A percentile compares a stretch with the other conserved stretches of the same genome.
phyloP scores from a whole-genome alignment of 2,329 filamentous ascomycete genomes.

The Neodidymelliopsis sp. region DNA sequence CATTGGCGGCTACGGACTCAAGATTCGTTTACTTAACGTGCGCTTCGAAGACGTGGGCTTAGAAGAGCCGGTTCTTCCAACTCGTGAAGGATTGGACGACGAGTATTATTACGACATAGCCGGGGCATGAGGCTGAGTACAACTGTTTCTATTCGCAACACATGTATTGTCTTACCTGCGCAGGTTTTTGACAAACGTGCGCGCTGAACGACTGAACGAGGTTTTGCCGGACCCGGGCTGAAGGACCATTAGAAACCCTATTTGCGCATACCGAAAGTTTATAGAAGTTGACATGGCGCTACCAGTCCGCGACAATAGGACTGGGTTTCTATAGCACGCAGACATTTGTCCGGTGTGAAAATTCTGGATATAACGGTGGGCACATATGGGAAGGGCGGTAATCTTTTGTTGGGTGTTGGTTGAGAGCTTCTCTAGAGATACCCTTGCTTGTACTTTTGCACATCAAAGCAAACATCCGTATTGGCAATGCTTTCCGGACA shows the following conservation, averaged over 20 bases:
- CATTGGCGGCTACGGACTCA: slow-evolving; percentile 88
- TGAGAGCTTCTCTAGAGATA: slow-evolving; percentile 34
- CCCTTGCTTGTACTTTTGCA: slow-evolving; percentile 35
- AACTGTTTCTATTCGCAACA: slow-evolving; percentile 13
- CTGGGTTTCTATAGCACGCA: not conserved
- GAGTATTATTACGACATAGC: slow-evolving; percentile 86
- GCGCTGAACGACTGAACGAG: not conserved
- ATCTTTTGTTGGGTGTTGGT: slow-evolving; percentile 13
- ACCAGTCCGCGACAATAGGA: slow-evolving; percentile 1
- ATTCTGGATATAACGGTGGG: not conserved
- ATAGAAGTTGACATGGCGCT: slow-evolving; percentile 11
- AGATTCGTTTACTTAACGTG: slow-evolving; percentile 91
- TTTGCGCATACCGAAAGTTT: slow-evolving; percentile 7
- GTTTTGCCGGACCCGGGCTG: slow-evolving; percentile 2
- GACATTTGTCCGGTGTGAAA: slow-evolving; percentile 8
- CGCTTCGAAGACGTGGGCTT: slow-evolving; percentile 77
- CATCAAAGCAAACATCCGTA: slow-evolving; percentile 19
- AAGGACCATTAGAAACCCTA: not conserved
- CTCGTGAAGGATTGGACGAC: slow-evolving; percentile 84
- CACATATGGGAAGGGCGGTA: slow-evolving; percentile 1
- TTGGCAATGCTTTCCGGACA: slow-evolving; percentile 13
- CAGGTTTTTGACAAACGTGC: slow-evolving; percentile 3
- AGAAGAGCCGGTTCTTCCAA: slow-evolving; percentile 80
- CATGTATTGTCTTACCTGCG: slow-evolving; percentile 3
- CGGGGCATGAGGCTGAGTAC: slow-evolving; percentile 31